A percentile compares a stretch with the other conserved stretches of the same genome.
Evolutionary conservation across 306 rosid species (phyloP).

Genomic region (Gleditsia sinensis): DNA sequence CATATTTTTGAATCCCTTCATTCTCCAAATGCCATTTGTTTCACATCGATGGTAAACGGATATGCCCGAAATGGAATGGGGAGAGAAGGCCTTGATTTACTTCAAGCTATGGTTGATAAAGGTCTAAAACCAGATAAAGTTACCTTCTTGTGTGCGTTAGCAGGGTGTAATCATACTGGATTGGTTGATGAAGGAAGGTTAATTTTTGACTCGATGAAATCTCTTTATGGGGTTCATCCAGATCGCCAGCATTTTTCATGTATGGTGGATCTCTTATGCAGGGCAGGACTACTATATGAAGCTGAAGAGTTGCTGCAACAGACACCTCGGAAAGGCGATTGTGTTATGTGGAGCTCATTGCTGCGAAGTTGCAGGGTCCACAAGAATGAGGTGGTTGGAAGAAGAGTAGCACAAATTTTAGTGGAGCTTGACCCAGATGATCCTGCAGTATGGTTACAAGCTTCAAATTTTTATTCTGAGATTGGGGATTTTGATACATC

Average conservation of each 20-base stretch:
- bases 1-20: constrained; percentile 56
- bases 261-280: constrained; percentile 83
- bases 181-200: constrained; percentile 66
- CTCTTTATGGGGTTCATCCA: constrained; percentile 51
- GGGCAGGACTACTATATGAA: constrained; percentile 72
- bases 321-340: constrained; percentile 49
- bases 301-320: constrained; percentile 60
- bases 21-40: constrained; percentile 69
- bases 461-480: constrained; percentile 75
- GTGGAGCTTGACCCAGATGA: constrained; percentile 62
- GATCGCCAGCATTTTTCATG: constrained; percentile 75
- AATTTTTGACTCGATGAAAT: constrained; percentile 65
- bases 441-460: constrained; percentile 75
- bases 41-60: constrained; percentile 77
- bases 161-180: constrained; percentile 77
- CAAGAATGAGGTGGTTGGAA: constrained; percentile 66
- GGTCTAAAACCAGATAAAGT: constrained; percentile 76
- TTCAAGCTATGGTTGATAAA: constrained; percentile 59
- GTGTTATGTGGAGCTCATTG: constrained; percentile 76
- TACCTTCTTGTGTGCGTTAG: constrained; percentile 70
- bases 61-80: constrained; percentile 84
- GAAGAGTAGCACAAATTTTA: constrained; percentile 54
- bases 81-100: constrained; percentile 59
- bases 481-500: constrained; percentile 65
- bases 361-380: constrained; percentile 72